Evolutionary conservation across 805 yeast genomes (phyloP), one percentile per base, ranked within the genome.

Genomic region (Starmerella potacharoeniae): DNA sequence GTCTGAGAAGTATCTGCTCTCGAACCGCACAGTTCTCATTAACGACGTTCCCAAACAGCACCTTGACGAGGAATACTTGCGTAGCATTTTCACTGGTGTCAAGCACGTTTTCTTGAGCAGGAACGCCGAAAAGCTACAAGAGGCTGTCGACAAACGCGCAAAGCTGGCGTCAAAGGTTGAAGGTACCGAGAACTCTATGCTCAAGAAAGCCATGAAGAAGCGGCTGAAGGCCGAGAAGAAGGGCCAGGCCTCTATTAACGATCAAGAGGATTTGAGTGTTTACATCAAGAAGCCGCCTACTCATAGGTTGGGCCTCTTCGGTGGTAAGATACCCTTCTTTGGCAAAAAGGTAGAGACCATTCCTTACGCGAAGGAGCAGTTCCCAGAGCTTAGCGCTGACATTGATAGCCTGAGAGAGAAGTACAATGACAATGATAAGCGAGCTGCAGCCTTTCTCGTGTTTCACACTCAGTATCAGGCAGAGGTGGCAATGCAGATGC

Each of bases 271-370:
- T 31, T 28, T 57, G 16, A 58, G 74, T 80, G 44, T 49, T 53
- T 88, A 86, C 68, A 80, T 88, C 58, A 83, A 84, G 70, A 89
- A 88, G 73, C 78, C 91, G 62, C 79, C 93, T 62, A 83, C 86
- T 36, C 91, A 87, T 70, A 79, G 79, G 60, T 76, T 88, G 63
- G 80, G 80, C 54, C 81, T 80, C 55, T 53, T 49, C 22, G 57
- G 57, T 7, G 59, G 59, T n/a, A 58, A 58, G 52, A 36, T 61
- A 10, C 64, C 64, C 9, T 69, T 85, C 56, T 75, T 83, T 62
- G 95, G 96, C 56, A 71, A 85, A 70, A 90, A 90, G 71, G 96
- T 90, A 54, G 83, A 84, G 64, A 84, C 96, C 36, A 78, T 91
- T 65, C 78, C 83, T 52, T 84, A 88, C 66, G 81, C 84, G 58